Evolutionary conservation across 164 flowering plant species (phyloP).

Genomic region (Chimonanthus praecox): DNA sequence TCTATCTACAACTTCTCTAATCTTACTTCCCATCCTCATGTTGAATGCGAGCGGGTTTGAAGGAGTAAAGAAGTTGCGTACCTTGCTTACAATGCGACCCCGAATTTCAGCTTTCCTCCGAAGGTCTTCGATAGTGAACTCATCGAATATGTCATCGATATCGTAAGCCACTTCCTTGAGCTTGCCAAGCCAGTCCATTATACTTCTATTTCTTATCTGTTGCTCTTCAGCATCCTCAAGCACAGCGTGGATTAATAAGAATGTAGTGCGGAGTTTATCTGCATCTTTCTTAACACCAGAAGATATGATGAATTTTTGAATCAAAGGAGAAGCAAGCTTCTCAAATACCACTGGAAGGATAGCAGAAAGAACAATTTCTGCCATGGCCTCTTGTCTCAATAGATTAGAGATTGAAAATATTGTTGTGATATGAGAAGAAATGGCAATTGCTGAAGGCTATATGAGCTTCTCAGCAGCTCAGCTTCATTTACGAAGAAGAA

Average conservation of each 20-base stretch:
- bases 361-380: background rate
- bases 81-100: background rate
- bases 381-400: background rate
- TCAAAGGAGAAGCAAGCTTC: background rate
- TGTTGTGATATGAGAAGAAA: no score
- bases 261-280: background rate
- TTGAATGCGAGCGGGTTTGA: background rate
- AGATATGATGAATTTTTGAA: no score
- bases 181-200: constrained; percentile 9
- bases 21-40: background rate
- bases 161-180: constrained; percentile 10
- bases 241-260: background rate
- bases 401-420: no score
- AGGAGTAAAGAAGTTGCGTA: background rate
- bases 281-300: background rate
- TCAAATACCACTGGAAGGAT: background rate
- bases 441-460: no score
- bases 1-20: background rate
- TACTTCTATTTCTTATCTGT: constrained; percentile 11
- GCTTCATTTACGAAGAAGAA: no score
- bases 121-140: background rate
- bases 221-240: constrained; percentile 26
- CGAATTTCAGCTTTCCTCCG: background rate
- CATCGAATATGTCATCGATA: constrained; percentile 5
- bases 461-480: no score